Evolutionary conservation across 768 basidiomycete species (phyloP), one percentile per base, ranked within the genome.

Genomic region (Tubosaeta sp.): DNA sequence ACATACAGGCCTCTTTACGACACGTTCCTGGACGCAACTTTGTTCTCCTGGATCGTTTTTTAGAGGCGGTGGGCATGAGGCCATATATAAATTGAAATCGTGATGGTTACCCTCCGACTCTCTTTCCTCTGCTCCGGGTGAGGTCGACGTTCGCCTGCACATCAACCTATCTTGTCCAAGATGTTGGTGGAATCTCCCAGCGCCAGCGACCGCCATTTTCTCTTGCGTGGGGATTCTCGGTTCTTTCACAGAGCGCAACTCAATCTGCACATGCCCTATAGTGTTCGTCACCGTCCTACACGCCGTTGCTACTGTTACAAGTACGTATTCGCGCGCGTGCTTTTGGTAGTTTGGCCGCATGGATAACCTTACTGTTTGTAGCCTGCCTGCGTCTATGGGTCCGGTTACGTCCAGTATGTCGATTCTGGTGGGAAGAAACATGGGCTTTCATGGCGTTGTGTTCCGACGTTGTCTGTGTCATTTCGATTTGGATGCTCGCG

Each of bases 371-470:
- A 22, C 38, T 17, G 16, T 16, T 37, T 17, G 31, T 43, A 56
- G 55, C 55, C 4, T 41, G 45, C 32, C 10, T 47, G 27, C 51
- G 57, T 12, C 13, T 59, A 22, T 58, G 55, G 51, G 6, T 48
- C 16, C 55, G 57, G 27, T 29, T 46, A 12, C 48, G 43, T 38
- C 37, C 38, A 39, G 38, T 48, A 17, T 48, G 17, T 22, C 58
- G 52, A 27, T 38, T 53, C 33, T 58, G 55, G 58, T 57, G 58
- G 52, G 51, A 59, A 31, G 55, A 58, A 22, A 48, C n/a, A 25
- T 57, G 55, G 51, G 48, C 48, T 39, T 22, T 14, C 17, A 9
- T 57, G 5, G 55, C 55, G 10, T 22, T 53, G 27, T 50, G 32
- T 43, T 11, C 48, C 29, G 45, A 50, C 16, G 25, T 53, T 14